phyloP scores from a whole-genome alignment of 306 rosid genomes.

The Vachellia pachyceras region DNA sequence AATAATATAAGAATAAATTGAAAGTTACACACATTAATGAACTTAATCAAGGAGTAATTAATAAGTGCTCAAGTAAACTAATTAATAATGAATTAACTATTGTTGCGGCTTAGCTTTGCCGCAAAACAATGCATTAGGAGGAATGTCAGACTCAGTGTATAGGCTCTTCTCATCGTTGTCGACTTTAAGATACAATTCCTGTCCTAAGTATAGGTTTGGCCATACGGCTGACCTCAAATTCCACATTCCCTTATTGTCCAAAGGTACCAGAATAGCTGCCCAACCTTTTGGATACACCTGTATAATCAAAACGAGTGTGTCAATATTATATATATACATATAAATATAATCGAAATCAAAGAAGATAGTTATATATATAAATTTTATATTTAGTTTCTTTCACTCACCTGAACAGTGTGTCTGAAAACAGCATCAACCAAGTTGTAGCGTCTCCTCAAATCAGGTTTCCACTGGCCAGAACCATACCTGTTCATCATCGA shows the following conservation, averaged over 20 bases:
- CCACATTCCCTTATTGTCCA: constrained; percentile 98
- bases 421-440: constrained; percentile 68
- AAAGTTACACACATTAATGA: constrained; percentile 1
- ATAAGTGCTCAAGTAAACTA: constrained; percentile 3
- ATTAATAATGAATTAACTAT: neutral
- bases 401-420: constrained; percentile 71
- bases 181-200: constrained; percentile 76
- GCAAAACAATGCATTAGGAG: constrained; percentile 64
- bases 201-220: constrained; percentile 73
- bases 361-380: neutral
- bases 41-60: constrained; percentile 7
- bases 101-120: constrained; percentile 66
- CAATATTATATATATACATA: neutral
- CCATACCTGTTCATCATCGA: constrained; percentile 57
- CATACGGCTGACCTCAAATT: constrained; percentile 83
- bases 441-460: constrained; percentile 63
- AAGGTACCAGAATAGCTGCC: constrained; percentile 68
- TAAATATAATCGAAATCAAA: neutral
- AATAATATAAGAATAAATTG: constrained; percentile 35
- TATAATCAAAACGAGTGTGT: neutral
- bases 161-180: constrained; percentile 63
- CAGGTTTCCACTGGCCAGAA: constrained; percentile 54
- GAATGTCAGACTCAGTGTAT: constrained; percentile 65
- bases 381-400: neutral
- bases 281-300: constrained; percentile 82